Base-by-base conservation (phyloP, 2,329 filamentous ascomycete species). In the Xylaria hypoxylon region DNA sequence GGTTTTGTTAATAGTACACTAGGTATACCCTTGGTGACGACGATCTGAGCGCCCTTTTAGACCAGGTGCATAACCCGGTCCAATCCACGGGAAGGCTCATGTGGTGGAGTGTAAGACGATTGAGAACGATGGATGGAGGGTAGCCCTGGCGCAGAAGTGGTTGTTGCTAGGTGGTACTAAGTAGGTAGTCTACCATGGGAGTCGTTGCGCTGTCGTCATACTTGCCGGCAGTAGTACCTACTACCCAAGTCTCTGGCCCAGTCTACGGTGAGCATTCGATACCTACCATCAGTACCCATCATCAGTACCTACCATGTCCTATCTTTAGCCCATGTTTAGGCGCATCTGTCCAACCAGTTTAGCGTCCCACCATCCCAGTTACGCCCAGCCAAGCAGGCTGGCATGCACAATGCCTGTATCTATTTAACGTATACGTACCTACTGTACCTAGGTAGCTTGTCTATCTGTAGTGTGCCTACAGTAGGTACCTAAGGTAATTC, bases 11-110 rank as follows among this genome's bases (percentile, higher is more conserved):
- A 52, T 13, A 50, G 47, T 28, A 50, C n/a, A 10, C n/a, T 45
- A 45, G 22, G n/a, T 19, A 19, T 52, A 52, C 48, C 48, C 28
- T 7, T 35, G 28, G 35, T 22, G 47, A 68, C 50, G 63, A 62
- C 61, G 67, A 71, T 72, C 67, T 68, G 52, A 69, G 68, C n/a
- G 67, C 69, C 70, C 13, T 40, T 66, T 65, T 48, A 31, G 35
- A n/a, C 56, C 7, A 50, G 62, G 65, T 65, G 69, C 55, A 56
- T 55, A 40, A 35, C 10, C 47, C 19, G 44, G n/a, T 44, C 61
- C 47, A 73, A 73, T 67, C 69, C 44, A 70, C 58, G 55, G 55
- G 40, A 59, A 55, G 57, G 45, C 26, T 65, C 53, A 26, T 40
- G 35, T 55, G n/a, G 38, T 26, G 35, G 24, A 57, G 60, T 19